Base-by-base conservation (phyloP, 306 rosid genomes). In the Quercus variabilis region DNA sequence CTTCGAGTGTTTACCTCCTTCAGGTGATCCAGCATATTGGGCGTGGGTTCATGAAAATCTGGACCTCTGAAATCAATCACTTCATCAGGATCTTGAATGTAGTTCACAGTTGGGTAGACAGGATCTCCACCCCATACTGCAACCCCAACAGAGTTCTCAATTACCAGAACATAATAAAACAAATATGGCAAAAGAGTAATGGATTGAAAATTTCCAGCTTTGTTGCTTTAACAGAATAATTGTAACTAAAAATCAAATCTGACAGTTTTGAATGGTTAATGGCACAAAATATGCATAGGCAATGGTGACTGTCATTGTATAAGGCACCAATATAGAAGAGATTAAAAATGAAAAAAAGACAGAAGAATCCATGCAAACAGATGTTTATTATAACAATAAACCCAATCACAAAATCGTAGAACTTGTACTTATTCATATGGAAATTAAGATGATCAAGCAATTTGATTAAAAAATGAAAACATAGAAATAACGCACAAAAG, bases 71-170 rank as follows among this genome's bases (percentile, higher is more conserved):
- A 91, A 87, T 95, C 98, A 78, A 89, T 88, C 77, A 90, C 85
- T 86, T 76, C 91, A 82, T 95, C 67, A 59, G 98, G 99, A 82
- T 95, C 99, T 89, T 93, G 98, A 84, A 95, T 93, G 81, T 93
- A 93, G 86, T 95, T 95, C 74, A 95, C 86, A 26, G 99, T 95
- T 51, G 99, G 99, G 81, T 95, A 95, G 78, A 95, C 98, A 28
- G 98, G 99, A 91, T 95, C 99, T 56, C 99, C 99, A 46, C 97
- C 99, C 99, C 99, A 95, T 86, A 95, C 99, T 95, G 87, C 84
- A 90, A 71, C 78, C 81, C 69, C 80, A 89, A 51, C 6, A 68
- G 31, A 71, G 41, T 6, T 2, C 79, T 81, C 55, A 74, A 81
- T 49, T 33, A 62, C 71, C 35, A 78, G 69, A 70, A 43, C 58